Evolutionary conservation across 495 filamentous ascomycete species (phyloP).

Genomic region (Lophiotrema nucula): DNA sequence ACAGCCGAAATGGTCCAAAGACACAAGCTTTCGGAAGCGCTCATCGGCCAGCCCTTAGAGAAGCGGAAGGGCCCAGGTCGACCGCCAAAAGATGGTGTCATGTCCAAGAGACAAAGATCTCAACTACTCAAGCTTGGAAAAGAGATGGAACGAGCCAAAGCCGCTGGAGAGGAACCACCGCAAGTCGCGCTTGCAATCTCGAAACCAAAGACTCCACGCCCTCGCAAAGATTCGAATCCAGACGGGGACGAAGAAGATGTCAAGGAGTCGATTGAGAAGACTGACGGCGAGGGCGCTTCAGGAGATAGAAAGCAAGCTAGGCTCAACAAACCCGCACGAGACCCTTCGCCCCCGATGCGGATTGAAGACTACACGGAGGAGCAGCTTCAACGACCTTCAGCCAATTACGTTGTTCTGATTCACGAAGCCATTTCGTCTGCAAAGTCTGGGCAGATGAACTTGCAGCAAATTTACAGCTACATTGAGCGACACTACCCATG

Average conservation of each 20-base stretch:
- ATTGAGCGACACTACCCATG: slow-evolving; percentile 87
- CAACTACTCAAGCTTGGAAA: slow-evolving; percentile 62
- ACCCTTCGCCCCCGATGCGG: slow-evolving; percentile 70
- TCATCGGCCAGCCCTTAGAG: slow-evolving; percentile 16
- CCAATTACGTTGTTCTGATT: slow-evolving; percentile 87
- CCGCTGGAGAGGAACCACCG: slow-evolving; percentile 36
- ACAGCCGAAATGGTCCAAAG: slow-evolving; percentile 14
- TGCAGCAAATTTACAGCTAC: slow-evolving; percentile 91
- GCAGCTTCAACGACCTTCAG: slow-evolving; percentile 77
- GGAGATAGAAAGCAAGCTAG: slow-evolving; percentile 62
- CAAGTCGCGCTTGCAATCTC: slow-evolving; percentile 4
- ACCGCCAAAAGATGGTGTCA: slow-evolving; percentile 88
- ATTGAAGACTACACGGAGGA: slow-evolving; percentile 78
- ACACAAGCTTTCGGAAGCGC: slow-evolving; percentile 14
- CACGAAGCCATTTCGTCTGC: slow-evolving; percentile 82
- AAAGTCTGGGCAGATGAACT: slow-evolving; percentile 65
- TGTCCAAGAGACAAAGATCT: slow-evolving; percentile 80
- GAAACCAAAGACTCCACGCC: slow-evolving; percentile 17
- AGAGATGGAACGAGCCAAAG: slow-evolving; percentile 42
- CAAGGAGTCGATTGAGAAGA: slow-evolving; percentile 19
- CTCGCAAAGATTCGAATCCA: slow-evolving; percentile 28
- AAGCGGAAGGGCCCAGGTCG: slow-evolving; percentile 78
- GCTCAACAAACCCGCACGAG: slow-evolving; percentile 59
- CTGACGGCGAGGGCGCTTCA: slow-evolving; percentile 38
- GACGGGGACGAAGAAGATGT: slow-evolving; percentile 23